phyloP scores from a whole-genome alignment of 2,329 filamentous ascomycete species.

The Blumeria graminis region DNA sequence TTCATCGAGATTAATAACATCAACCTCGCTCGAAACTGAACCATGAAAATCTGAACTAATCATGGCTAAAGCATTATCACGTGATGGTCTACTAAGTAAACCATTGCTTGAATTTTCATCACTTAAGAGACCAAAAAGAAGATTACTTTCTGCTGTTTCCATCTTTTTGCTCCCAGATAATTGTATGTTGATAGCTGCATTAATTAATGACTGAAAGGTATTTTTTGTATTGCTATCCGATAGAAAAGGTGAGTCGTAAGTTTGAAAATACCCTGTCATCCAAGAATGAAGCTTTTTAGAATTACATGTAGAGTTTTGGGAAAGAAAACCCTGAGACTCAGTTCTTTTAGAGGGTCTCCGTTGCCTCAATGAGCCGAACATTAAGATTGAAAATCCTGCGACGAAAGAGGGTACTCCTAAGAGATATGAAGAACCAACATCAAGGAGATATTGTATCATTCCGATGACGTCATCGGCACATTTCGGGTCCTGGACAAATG shows the following conservation, averaged over 20 bases:
- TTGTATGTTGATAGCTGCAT: slow-evolving; percentile 41
- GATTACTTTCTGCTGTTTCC: slow-evolving; percentile 49
- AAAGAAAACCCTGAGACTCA: slow-evolving; percentile 67
- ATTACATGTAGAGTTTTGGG: slow-evolving; percentile 51
- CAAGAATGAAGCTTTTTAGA: slow-evolving; percentile 55
- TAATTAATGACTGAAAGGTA: slow-evolving; percentile 41
- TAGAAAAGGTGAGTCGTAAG: slow-evolving; percentile 26
- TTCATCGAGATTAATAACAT: slow-evolving; percentile 44
- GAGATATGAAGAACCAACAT: slow-evolving; percentile 41
- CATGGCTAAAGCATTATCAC: slow-evolving; percentile 43
- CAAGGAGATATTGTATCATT: slow-evolving; percentile 61
- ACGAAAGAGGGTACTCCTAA: slow-evolving; percentile 46
- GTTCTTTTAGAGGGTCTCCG: slow-evolving; percentile 50
- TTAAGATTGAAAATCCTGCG: slow-evolving; percentile 56
- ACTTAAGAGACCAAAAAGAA: slow-evolving; percentile 56
- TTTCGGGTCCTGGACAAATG: slow-evolving; percentile 58
- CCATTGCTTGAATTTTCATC: slow-evolving; percentile 39
- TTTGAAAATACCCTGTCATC: slow-evolving; percentile 45
- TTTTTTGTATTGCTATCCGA: slow-evolving; percentile 19
- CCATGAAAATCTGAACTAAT: slow-evolving; percentile 53
- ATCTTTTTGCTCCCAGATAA: slow-evolving; percentile 43
- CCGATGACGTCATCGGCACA: slow-evolving; percentile 82
- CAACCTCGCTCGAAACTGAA: slow-evolving; percentile 30
- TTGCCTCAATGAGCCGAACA: slow-evolving; percentile 50
- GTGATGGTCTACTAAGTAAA: slow-evolving; percentile 45